Base-by-base conservation (phyloP, 2,329 filamentous ascomycete genomes). In the Trichoderma sp. region DNA sequence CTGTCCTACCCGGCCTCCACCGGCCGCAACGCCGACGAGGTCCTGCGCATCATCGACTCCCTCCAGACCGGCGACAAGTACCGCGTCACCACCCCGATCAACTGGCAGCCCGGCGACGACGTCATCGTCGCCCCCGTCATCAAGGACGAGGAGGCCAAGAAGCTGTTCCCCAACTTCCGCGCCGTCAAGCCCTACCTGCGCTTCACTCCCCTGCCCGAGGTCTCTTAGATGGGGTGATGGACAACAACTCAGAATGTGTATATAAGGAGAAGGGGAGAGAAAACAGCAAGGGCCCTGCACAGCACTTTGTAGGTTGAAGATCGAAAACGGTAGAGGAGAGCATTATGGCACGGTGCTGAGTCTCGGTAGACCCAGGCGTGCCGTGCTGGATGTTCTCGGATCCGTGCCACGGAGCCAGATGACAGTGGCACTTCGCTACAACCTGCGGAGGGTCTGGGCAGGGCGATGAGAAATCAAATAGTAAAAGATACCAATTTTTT, bases 1-100 rank as follows among this genome's bases (percentile, higher is more conserved):
- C 90, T 97, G 82, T 89, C 91, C 75, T 97, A 97, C 84, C 93
- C 93, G 50, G 93, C 93, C 67, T 93, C 90, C 66, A 96, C 92
- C 52, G 93, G 93, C 79, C 88, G 90, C 75, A 93, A 93, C 84
- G 88, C 89, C 68, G 84, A 87, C 71, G 90, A 93, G 83, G 88
- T 93, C 60, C 86, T 93, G 72, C 88, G 90, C 74, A 88, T 92
- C 71, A 80, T 93, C 77, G 90, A 93, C 82, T 90, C 89, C 65
- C 85, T 93, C 69, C 90, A 92, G 84, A 88, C 88, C 50, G 92
- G 90, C 66, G 93, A 97, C 81, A 93, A 92, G 86, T 88, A 94
- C 85, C 90, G 90, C 73, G 81, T 96, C 75, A 93, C 90, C 70
- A 95, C 91, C 64, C 93, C 93, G 57, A 93, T 97, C 79, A 90